A percentile compares a stretch with the other conserved stretches of the same genome.
phyloP scores from a whole-genome alignment of 2,329 filamentous ascomycete genomes.

The Aspergillus intermedius region DNA sequence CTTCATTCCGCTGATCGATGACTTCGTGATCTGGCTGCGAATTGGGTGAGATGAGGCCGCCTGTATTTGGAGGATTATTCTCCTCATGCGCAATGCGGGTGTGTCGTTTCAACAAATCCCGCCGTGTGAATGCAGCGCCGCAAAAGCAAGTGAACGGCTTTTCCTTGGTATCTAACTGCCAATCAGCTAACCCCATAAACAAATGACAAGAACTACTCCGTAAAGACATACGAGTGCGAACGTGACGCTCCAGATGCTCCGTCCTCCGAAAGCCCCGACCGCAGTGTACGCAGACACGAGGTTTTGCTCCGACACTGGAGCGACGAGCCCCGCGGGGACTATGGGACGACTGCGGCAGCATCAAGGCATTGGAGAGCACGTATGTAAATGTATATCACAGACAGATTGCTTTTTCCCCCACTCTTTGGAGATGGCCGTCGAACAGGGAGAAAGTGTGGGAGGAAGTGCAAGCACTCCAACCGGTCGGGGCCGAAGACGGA shows the following conservation, averaged over 20 bases:
- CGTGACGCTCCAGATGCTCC: constrained; percentile 31
- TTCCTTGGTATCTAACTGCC: constrained; percentile 26
- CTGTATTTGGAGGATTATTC: neutral
- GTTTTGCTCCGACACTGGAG: constrained; percentile 21
- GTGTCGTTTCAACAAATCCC: constrained; percentile 30
- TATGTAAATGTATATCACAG: neutral
- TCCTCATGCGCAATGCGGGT: constrained; percentile 28
- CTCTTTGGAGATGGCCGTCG: constrained; percentile 10
- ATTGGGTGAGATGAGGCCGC: constrained; percentile 21
- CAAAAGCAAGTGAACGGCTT: constrained; percentile 32
- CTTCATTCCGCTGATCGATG: constrained; percentile 10
- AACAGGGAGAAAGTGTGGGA: constrained; percentile 2
- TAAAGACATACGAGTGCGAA: constrained; percentile 25
- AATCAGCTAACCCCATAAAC: constrained; percentile 9
- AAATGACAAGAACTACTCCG: neutral
- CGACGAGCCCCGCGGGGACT: constrained; percentile 16
- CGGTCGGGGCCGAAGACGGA: neutral
- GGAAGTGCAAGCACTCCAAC: constrained; percentile 2
- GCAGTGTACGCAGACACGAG: constrained; percentile 28
- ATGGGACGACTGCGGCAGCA: constrained; percentile 27
- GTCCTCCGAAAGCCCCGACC: constrained; percentile 29
- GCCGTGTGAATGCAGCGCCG: constrained; percentile 30
- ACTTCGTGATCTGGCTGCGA: constrained; percentile 19
- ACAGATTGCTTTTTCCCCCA: constrained; percentile 11
- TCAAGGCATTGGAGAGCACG: constrained; percentile 19